Evolutionary conservation across 2,329 filamentous ascomycete species (phyloP).

Genomic region (Trichoderma sp.): DNA sequence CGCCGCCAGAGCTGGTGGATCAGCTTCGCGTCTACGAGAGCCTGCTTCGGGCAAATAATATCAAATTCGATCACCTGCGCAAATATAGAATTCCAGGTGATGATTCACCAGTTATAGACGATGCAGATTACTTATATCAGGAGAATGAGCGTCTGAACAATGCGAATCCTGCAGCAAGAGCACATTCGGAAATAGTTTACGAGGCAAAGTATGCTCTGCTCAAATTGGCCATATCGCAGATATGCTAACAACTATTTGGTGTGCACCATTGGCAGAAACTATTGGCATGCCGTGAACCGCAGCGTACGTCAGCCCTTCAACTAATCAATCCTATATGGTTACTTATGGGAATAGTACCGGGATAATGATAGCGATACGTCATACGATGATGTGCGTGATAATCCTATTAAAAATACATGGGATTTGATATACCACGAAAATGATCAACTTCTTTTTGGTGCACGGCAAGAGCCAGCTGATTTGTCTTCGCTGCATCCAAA

Average conservation of each 20-base stretch:
- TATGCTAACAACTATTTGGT: not conserved
- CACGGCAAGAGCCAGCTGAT: not conserved
- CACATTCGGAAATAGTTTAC: not conserved
- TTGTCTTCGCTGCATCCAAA: not conserved
- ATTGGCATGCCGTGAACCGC: not conserved
- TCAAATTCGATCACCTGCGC: constrained; percentile 53
- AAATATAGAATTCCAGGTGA: constrained; percentile 20
- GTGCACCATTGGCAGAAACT: not conserved
- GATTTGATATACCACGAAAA: not conserved
- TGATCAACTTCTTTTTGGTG: not conserved
- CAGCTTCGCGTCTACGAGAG: constrained; percentile 58
- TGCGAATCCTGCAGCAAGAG: not conserved
- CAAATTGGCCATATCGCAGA: not conserved
- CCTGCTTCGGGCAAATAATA: constrained; percentile 55
- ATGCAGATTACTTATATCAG: not conserved
- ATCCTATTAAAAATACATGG: not conserved
- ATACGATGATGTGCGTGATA: not conserved
- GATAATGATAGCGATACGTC: not conserved
- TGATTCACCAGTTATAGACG: not conserved
- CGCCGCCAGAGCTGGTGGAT: constrained; percentile 51
- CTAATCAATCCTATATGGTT: not conserved
- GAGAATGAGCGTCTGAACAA: not conserved
- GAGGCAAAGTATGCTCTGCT: not conserved
- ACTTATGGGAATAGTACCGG: not conserved
- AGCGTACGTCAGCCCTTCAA: not conserved